A percentile compares a stretch with the other conserved stretches of the same genome.
Conservation (phyloP, 331 rosid species). For the Malus hybrid region DNA sequence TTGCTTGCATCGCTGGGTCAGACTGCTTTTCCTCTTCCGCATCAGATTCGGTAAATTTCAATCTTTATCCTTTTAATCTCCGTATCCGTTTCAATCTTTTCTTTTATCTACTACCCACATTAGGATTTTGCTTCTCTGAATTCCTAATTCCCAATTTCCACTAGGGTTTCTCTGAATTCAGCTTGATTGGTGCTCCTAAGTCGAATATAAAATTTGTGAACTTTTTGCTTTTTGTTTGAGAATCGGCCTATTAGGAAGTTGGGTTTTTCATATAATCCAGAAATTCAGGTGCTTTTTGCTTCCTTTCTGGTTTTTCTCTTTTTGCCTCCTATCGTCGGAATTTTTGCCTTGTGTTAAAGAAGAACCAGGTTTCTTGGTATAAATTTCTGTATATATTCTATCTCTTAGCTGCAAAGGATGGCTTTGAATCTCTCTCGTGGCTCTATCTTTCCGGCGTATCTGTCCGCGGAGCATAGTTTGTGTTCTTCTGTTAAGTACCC, state of each 20-base stretch:
- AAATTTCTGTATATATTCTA: background rate
- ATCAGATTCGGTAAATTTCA: background rate
- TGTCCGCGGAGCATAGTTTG: conserved; percentile 21
- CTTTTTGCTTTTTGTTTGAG: background rate
- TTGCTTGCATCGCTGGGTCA: background rate
- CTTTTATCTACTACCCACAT: background rate
- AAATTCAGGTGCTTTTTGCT: conserved; percentile 60
- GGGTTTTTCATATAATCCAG: conserved; percentile 7
- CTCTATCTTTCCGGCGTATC: conserved; percentile 13
- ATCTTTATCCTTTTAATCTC: background rate
- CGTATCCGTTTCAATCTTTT: background rate
- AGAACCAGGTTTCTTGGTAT: background rate
- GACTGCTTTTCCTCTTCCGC: background rate
- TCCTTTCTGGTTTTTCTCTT: conserved; percentile 7
- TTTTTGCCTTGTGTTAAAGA: conserved; percentile 35
- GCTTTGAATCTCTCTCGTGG: conserved; percentile 27
- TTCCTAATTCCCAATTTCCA: background rate
- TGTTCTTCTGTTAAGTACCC: conserved; percentile 22
- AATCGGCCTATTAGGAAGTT: background rate
- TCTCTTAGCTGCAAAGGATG: conserved; percentile 21
- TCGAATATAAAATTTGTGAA: background rate
- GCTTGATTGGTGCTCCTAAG: background rate
- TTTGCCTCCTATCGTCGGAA: conserved; percentile 45
- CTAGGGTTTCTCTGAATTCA: conserved; percentile 1
- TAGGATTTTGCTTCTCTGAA: background rate